Base-by-base conservation (phyloP, 371 early-diverging fungal genomes). In the Syncephalis fuscata region DNA sequence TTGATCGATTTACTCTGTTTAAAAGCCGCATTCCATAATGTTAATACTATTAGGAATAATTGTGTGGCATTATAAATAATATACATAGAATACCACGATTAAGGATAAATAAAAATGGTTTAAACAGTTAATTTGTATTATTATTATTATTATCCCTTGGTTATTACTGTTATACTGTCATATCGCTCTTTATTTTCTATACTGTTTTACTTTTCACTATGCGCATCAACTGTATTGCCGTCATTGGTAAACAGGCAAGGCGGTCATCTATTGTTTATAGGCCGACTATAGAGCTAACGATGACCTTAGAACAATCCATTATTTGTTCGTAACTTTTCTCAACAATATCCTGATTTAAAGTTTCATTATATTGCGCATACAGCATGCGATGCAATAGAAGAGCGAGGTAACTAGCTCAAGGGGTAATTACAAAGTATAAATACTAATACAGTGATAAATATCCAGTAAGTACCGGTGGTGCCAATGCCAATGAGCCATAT, bases 281-380 rank as follows among this genome's bases (percentile, higher is more conserved):
- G 37, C n/a, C n/a, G n/a, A n/a, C 21, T 24, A 42, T 24, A 16
- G n/a, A 15, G 19, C 26, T 53, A 15, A 2, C 20, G 19, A 8
- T 16, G 11, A 40, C 17, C 50, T 5, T 58, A 85, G 78, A 88
- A 85, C 63, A 85, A 85, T 60, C 92, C 92, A 2, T 55, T 91
- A 20, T 86, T 71, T 62, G 70, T 88, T 48, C 76, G 77, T 52
- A 81, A 74, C 61, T 85, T 82, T 57, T 78, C 72, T 46, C 57
- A 67, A 11, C 62, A 69, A 39, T 81, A 85, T 56, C 75, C 80
- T 14, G 85, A 85, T 58, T 71, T 88, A 37, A 85, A 86, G 58
- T 88, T 78, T 61, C 85, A 87, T 61, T 88, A 85, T 58, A 65
- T 88, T 61, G 85, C 84, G 24, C 87, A 88, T 51, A 88, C 87